A percentile compares a stretch with the other conserved stretches of the same genome.
phyloP scores from a whole-genome alignment of 345 rosid genomes.

The Camelina laxa region DNA sequence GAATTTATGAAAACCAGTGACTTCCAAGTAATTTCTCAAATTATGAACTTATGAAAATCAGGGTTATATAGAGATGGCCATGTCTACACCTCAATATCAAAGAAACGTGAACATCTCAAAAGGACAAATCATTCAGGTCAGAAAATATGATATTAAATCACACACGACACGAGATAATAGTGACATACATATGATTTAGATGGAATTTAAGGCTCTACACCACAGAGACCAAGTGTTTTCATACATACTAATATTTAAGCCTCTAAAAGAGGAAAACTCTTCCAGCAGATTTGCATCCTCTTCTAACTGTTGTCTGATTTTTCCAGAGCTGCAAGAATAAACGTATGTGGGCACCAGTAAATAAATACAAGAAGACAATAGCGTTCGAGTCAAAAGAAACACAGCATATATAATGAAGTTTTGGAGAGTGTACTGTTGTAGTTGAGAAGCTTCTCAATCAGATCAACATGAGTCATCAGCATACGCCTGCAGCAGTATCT shows the following conservation, averaged over 20 bases:
- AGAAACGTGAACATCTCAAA: not conserved
- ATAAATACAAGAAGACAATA: not conserved
- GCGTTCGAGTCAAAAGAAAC: not conserved
- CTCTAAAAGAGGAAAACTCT: slow-evolving; percentile 16
- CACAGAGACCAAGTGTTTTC: slow-evolving; percentile 16
- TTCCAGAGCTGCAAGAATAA: slow-evolving; percentile 69
- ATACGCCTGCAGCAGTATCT: slow-evolving; percentile 96
- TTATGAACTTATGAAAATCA: not conserved
- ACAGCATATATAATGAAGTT: slow-evolving; percentile 9
- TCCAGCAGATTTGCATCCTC: slow-evolving; percentile 29
- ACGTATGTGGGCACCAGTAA: not conserved
- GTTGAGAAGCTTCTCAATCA: slow-evolving; percentile 97
- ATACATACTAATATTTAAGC: slow-evolving; percentile 1
- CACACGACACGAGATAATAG: not conserved
- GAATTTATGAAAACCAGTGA: not conserved
- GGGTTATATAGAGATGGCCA: not conserved
- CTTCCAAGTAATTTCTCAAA: not conserved
- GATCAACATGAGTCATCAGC: slow-evolving; percentile 99
- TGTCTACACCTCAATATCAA: not conserved
- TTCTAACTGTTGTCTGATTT: slow-evolving; percentile 62
- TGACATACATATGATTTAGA: slow-evolving; percentile 21
- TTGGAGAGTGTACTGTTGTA: slow-evolving; percentile 70
- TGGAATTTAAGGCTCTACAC: slow-evolving; percentile 7
- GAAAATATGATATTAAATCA: not conserved
- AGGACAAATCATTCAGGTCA: not conserved